Conservation (phyloP, 176 grass and related monocot genomes). For the Canna indica region DNA sequence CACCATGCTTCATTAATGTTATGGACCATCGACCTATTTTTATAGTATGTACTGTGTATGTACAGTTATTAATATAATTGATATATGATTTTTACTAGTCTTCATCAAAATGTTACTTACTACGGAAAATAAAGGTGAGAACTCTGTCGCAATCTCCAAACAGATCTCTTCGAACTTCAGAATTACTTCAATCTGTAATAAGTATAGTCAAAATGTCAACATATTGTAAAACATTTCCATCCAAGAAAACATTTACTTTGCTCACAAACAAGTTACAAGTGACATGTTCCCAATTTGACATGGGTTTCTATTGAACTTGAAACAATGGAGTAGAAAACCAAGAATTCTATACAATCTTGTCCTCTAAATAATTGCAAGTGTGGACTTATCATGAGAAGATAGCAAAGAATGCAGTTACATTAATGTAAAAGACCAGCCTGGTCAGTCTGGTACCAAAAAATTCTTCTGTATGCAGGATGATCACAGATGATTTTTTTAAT, state of each 20-base stretch:
- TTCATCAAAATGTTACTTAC: constrained; percentile 25
- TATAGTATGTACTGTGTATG: too few species aligned
- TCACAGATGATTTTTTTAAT: too few species aligned
- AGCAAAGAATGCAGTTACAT: neutral
- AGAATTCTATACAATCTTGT: neutral
- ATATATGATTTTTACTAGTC: neutral
- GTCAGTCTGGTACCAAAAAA: too few species aligned
- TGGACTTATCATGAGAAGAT: neutral
- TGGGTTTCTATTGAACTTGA: neutral
- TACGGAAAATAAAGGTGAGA: constrained; percentile 46
- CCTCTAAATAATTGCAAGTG: neutral
- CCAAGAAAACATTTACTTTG: neutral
- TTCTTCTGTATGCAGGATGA: too few species aligned
- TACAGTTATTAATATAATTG: neutral
- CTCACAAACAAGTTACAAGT: neutral
- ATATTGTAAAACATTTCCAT: neutral
- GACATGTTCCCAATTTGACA: neutral
- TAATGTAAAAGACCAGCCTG: too few species aligned
- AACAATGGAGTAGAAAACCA: neutral
- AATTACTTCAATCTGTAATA: constrained; percentile 79
- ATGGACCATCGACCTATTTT: neutral
- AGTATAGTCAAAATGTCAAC: constrained; percentile 1
- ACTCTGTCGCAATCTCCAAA: constrained; percentile 63
- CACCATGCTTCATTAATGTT: neutral
- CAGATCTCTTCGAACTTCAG: constrained; percentile 99